Conservation (phyloP, 2,329 filamentous ascomycete species). For the Sclerotiophoma versabilis region DNA sequence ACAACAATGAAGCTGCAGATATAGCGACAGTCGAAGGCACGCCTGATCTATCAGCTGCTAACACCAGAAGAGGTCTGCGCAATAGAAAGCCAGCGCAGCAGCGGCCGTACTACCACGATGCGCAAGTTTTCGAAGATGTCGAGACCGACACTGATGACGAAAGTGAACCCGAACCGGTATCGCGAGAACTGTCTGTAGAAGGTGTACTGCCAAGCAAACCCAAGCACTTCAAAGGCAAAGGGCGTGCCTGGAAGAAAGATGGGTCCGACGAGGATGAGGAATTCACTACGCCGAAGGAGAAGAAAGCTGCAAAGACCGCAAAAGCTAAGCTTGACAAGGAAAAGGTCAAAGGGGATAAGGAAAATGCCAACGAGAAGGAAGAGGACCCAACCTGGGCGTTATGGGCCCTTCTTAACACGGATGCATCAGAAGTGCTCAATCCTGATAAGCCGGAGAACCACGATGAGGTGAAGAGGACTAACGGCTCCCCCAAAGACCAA, state of each 20-base stretch:
- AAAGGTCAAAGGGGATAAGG: conserved; percentile 18
- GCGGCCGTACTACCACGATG: conserved; percentile 45
- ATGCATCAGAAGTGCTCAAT: background rate
- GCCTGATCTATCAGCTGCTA: conserved; percentile 33
- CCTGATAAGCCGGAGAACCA: background rate
- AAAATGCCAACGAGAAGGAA: background rate
- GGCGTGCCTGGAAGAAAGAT: conserved; percentile 43
- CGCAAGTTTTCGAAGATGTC: conserved; percentile 39
- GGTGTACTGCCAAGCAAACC: background rate
- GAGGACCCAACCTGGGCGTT: background rate
- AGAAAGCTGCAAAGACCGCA: conserved; percentile 11
- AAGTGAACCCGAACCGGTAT: conserved; percentile 4
- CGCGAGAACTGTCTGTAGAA: conserved; percentile 12
- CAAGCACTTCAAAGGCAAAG: conserved; percentile 45
- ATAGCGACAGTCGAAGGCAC: conserved; percentile 24
- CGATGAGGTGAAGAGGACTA: background rate
- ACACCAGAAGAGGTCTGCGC: conserved; percentile 41
- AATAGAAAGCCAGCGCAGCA: conserved; percentile 45
- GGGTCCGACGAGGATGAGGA: conserved; percentile 43
- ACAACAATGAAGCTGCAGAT: conserved; percentile 9
- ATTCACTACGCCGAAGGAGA: conserved; percentile 31
- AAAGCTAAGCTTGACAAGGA: conserved; percentile 21
- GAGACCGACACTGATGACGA: conserved; percentile 11
- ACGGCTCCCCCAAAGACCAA: background rate
- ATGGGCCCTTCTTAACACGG: background rate